phyloP scores from a whole-genome alignment of 345 rosid genomes.

The Sonneratia alba region DNA sequence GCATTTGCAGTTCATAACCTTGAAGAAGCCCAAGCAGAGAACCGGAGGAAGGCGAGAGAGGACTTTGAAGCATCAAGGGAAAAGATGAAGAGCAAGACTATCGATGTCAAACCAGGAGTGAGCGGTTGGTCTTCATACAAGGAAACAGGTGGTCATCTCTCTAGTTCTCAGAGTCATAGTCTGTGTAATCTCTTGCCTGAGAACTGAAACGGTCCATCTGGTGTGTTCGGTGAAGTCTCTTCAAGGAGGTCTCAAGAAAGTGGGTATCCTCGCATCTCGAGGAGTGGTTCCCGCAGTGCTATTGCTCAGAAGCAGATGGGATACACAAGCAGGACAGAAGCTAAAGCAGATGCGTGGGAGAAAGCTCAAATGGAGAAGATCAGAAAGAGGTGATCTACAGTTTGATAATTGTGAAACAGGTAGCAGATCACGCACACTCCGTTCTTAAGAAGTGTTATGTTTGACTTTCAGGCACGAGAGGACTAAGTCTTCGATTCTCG shows the following conservation, averaged over 20 bases:
- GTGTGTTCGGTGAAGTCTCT: background rate
- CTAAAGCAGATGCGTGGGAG: slow-evolving; percentile 65
- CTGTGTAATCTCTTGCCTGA: background rate
- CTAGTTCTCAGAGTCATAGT: background rate
- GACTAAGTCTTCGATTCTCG: slow-evolving; percentile 38
- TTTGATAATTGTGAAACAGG: too few species aligned
- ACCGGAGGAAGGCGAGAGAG: slow-evolving; percentile 24
- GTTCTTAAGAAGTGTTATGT: too few species aligned
- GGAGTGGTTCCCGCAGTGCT: background rate
- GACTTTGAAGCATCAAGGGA: slow-evolving; percentile 24
- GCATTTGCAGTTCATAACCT: slow-evolving; percentile 33
- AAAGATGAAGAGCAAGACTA: slow-evolving; percentile 13
- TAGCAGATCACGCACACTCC: too few species aligned
- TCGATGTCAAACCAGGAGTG: slow-evolving; percentile 9
- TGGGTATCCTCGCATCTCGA: background rate
- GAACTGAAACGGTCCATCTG: background rate
- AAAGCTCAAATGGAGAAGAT: slow-evolving; percentile 37
- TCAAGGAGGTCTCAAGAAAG: background rate
- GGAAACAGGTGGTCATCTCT: slow-evolving; percentile 12
- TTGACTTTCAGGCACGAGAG: slow-evolving; percentile 50
- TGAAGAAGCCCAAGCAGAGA: slow-evolving; percentile 29
- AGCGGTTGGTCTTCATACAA: slow-evolving; percentile 15
- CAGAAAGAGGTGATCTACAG: slow-evolving; percentile 38
- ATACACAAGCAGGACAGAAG: slow-evolving; percentile 4
- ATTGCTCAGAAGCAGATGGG: too few species aligned